Conservation (phyloP, 805 yeast species). For the Kuraishia floccosa region DNA sequence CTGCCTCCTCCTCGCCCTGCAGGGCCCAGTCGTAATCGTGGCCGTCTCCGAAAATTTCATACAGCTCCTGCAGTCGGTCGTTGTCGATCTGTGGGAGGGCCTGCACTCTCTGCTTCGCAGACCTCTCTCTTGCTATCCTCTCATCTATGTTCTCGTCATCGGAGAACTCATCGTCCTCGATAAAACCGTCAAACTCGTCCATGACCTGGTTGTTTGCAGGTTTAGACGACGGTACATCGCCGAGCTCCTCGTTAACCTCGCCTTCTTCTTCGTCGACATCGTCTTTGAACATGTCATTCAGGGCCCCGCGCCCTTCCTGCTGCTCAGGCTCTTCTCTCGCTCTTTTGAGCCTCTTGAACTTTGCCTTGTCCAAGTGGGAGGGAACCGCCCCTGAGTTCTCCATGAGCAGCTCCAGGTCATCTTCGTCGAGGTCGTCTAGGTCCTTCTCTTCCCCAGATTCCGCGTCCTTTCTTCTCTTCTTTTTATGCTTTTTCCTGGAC, state of each 20-base stretch:
- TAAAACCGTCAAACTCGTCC: constrained; percentile 93
- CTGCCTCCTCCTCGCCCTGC: constrained; percentile 70
- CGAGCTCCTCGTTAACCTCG: constrained; percentile 21
- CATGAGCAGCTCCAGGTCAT: constrained; percentile 83
- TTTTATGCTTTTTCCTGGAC: constrained; percentile 19
- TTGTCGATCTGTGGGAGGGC: constrained; percentile 52
- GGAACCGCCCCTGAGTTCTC: constrained; percentile 80
- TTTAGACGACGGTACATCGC: constrained; percentile 8
- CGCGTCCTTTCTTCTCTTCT: constrained; percentile 25
- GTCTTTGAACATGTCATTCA: constrained; percentile 66
- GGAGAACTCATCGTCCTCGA: constrained; percentile 92
- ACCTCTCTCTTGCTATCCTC: constrained; percentile 21
- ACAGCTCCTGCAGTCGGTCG: constrained; percentile 85
- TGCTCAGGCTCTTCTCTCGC: constrained; percentile 32
- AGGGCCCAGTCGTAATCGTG: constrained; percentile 97
- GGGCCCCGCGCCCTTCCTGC: constrained; percentile 21
- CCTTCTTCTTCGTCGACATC: constrained; percentile 17
- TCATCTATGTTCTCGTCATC: constrained; percentile 64
- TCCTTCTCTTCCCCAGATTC: constrained; percentile 21
- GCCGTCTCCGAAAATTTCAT: constrained; percentile 95
- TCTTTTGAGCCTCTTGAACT: constrained; percentile 76
- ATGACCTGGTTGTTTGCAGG: constrained; percentile 23
- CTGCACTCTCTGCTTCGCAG: constrained; percentile 10
- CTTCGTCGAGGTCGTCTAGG: constrained; percentile 76
- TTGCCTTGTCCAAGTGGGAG: constrained; percentile 23